A percentile compares a stretch with the other conserved stretches of the same genome.
These are phyloP conservation scores for Myochromella boudieri DNA, from an alignment of 768 basidiomycete genomes.

Conservation along the genomic window DNA sequence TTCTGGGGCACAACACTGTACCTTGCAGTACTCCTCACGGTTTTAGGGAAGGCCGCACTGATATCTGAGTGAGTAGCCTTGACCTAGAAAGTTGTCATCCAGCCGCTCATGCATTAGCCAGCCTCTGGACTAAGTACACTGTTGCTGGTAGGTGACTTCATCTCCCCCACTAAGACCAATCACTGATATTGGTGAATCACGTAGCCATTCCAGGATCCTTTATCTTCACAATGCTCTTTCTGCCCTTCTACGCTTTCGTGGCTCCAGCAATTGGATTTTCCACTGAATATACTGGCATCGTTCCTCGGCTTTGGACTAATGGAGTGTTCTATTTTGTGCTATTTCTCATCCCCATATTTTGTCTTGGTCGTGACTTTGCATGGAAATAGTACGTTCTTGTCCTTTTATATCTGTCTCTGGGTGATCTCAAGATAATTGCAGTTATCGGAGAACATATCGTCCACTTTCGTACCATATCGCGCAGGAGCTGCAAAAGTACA, in stretches of 20 bases:
- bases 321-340: conserved; percentile 89
- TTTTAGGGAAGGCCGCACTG: conserved; percentile 94
- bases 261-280: conserved; percentile 90
- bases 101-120: conserved; percentile 28
- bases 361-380: conserved; percentile 83
- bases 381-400: conserved; percentile 90
- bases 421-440: conserved; percentile 30
- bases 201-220: conserved; percentile 98
- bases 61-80: conserved; percentile 92
- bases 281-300: conserved; percentile 85
- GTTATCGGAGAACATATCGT: conserved; percentile 87
- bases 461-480: conserved; percentile 97
- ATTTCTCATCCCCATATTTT: conserved; percentile 79
- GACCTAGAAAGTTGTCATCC: not conserved
- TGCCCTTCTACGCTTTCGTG: conserved; percentile 87
- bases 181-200: not conserved
- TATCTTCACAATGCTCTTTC: conserved; percentile 91
- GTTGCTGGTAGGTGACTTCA: conserved; percentile 67
- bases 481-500: conserved; percentile 99
- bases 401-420: conserved; percentile 11
- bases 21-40: conserved; percentile 88
- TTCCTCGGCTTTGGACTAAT: conserved; percentile 87
- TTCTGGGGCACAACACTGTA: conserved; percentile 99
- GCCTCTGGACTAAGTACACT: conserved; percentile 99
- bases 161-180: not conserved